phyloP scores from a whole-genome alignment of 83 land plant species.

The Larix sibirica region DNA sequence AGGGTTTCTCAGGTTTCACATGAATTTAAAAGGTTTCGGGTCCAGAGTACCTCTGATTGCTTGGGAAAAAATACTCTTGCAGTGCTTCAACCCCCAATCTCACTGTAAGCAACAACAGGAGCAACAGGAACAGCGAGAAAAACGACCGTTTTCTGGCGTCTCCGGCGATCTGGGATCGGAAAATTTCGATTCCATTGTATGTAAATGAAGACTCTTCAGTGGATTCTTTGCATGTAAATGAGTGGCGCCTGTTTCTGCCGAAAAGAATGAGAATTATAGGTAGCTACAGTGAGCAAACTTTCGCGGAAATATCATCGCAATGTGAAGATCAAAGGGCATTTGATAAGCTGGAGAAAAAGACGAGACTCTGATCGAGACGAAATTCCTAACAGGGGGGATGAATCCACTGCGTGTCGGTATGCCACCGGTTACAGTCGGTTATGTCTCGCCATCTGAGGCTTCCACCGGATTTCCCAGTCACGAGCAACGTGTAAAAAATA shows the following conservation, averaged over 20 bases:
- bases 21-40: neutral
- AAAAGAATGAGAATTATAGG: neutral
- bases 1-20: neutral
- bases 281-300: too few species aligned
- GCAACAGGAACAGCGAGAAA: neutral
- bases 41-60: neutral
- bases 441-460: too few species aligned
- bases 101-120: neutral
- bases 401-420: neutral
- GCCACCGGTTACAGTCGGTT: too few species aligned
- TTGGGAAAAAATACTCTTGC: too few species aligned
- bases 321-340: neutral
- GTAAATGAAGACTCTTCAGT: neutral
- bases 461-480: too few species aligned
- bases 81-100: too few species aligned
- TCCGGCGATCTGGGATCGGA: neutral
- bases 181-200: neutral
- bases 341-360: neutral
- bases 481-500: too few species aligned
- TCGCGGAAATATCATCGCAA: too few species aligned
- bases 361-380: neutral
- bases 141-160: neutral
- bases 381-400: slow-evolving; percentile 8
- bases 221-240: too few species aligned
- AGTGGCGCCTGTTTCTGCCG: neutral